Conservation (phyloP, 306 rosid species). For the Lablab purpureus region DNA sequence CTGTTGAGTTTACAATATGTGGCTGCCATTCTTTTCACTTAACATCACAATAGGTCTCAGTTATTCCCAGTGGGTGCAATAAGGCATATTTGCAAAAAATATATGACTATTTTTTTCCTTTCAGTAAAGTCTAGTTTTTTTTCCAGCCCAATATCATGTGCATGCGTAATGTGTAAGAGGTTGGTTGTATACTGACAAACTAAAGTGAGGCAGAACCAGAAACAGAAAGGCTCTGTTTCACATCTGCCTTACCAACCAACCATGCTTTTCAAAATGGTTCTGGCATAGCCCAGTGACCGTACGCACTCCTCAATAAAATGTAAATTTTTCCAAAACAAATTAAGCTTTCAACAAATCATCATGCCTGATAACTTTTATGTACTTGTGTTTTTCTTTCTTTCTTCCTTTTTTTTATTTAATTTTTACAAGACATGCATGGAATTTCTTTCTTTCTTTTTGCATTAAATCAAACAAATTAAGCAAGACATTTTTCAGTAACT, state of each 20-base stretch:
- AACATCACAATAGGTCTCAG: background rate
- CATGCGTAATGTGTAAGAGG: constrained; percentile 46
- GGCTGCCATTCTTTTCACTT: constrained; percentile 9
- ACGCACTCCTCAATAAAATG: constrained; percentile 43
- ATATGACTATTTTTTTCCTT: background rate
- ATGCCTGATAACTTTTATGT: constrained; percentile 41
- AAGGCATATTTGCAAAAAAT: background rate
- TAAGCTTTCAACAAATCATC: constrained; percentile 42
- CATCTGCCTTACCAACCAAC: constrained; percentile 49
- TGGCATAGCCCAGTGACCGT: constrained; percentile 47
- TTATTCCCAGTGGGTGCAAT: background rate
- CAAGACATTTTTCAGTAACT: background rate
- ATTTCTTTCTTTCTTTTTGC: background rate
- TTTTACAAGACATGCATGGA: background rate
- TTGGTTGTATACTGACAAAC: constrained; percentile 53
- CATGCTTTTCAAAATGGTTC: constrained; percentile 48
- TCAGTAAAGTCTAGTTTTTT: constrained; percentile 34
- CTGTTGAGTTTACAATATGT: background rate
- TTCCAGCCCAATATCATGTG: constrained; percentile 31
- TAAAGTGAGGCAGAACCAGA: constrained; percentile 34
- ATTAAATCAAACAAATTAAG: constrained; percentile 25
- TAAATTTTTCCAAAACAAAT: constrained; percentile 45
- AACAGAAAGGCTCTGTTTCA: constrained; percentile 52
- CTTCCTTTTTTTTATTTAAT: background rate
- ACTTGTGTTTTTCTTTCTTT: constrained; percentile 1